A percentile compares a stretch with the other conserved stretches of the same genome.
Evolutionary conservation across 495 filamentous ascomycete species (phyloP).

Genomic region (Clavariopsis aquatica): DNA sequence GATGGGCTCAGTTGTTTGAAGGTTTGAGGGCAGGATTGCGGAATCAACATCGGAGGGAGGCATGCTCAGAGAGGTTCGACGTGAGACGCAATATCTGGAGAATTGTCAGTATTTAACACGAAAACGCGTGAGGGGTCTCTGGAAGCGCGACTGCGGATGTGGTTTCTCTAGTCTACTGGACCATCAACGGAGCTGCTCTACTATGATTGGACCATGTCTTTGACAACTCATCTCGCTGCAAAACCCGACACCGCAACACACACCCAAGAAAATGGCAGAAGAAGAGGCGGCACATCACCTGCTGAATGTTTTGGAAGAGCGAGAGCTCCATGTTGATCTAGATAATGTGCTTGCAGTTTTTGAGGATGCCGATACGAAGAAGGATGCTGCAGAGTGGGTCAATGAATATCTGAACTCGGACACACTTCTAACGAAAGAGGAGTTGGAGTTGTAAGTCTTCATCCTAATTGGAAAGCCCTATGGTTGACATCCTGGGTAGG

Average conservation of each 20-base stretch:
- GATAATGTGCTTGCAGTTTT: constrained; percentile 45
- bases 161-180: constrained; percentile 2
- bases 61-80: no score
- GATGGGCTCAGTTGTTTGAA: background rate
- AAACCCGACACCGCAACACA: constrained; percentile 8
- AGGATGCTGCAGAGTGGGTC: constrained; percentile 38
- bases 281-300: constrained; percentile 37
- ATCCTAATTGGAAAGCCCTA: background rate
- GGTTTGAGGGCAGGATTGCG: constrained; percentile 13
- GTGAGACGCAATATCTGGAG: no score
- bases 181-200: background rate
- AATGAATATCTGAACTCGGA: constrained; percentile 39
- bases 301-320: constrained; percentile 42
- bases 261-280: constrained; percentile 22
- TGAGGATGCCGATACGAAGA: constrained; percentile 36
- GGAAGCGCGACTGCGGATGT: constrained; percentile 27
- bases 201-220: background rate
- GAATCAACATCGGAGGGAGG: constrained; percentile 21
- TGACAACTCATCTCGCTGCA: constrained; percentile 13
- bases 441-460: constrained; percentile 41
- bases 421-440: constrained; percentile 44
- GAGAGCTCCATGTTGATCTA: constrained; percentile 34
- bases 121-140: background rate
- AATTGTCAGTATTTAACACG: background rate
- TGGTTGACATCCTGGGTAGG: constrained; percentile 2